These are phyloP conservation scores for Cinnamomum chago DNA, from an alignment of 164 flowering plant species.

Conservation along the genomic window DNA sequence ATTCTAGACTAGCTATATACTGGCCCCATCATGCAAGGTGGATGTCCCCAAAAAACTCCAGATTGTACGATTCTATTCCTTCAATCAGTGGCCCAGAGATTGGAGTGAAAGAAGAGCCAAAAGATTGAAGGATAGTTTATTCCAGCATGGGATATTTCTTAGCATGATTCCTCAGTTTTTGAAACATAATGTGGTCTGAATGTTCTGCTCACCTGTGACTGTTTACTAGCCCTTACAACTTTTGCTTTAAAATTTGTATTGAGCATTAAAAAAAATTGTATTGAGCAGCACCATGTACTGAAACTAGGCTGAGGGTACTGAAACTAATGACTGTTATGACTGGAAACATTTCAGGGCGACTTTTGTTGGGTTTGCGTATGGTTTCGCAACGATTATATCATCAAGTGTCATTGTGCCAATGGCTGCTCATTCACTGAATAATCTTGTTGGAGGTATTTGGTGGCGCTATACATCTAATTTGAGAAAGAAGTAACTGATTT, in stretches of 20 bases:
- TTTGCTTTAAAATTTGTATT: too few relatives aligned
- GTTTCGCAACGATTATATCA: conserved; percentile 57
- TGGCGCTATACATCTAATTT: conserved; percentile 58
- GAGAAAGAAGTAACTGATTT: conserved; percentile 10
- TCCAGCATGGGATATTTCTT: too few relatives aligned
- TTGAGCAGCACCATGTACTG: neutral
- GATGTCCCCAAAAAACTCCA: neutral
- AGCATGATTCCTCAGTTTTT: neutral
- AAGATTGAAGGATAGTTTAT: too few relatives aligned
- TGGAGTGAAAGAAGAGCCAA: too few relatives aligned
- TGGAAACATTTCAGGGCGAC: conserved; percentile 61
- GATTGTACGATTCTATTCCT: neutral
- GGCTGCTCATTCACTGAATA: conserved; percentile 85
- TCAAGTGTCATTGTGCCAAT: conserved; percentile 74
- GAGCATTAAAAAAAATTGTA: neutral
- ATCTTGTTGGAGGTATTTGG: conserved; percentile 66
- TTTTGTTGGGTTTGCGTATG: conserved; percentile 72
- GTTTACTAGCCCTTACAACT: too few relatives aligned
- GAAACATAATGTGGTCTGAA: neutral
- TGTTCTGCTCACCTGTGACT: too few relatives aligned
- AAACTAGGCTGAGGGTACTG: neutral
- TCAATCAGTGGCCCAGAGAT: neutral
- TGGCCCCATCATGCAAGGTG: neutral
- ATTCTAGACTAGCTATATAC: too few relatives aligned
- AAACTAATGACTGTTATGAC: neutral